A percentile compares a stretch with the other conserved stretches of the same genome.
phyloP scores from a whole-genome alignment of 2,329 filamentous ascomycete genomes.

The Hymenoscyphus scutula region DNA sequence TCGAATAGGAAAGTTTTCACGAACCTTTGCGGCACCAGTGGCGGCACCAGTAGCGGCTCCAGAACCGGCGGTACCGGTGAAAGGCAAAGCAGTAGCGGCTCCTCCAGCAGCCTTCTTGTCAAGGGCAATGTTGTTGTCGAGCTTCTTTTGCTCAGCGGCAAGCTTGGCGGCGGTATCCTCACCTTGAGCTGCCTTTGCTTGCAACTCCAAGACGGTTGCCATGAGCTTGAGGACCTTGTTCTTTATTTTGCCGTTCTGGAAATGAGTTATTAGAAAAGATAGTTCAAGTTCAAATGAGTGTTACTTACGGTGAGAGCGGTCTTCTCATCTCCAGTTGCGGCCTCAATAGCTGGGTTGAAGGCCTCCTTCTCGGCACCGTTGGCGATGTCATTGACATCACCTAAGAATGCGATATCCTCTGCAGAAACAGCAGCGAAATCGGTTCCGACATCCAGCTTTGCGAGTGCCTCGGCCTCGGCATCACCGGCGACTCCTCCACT shows the following conservation, averaged over 20 bases:
- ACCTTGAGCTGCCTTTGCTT: constrained; percentile 51
- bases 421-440: constrained; percentile 18
- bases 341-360: constrained; percentile 52
- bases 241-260: constrained; percentile 48
- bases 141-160: constrained; percentile 48
- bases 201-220: constrained; percentile 48
- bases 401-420: constrained; percentile 21
- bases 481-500: constrained; percentile 51
- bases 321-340: constrained; percentile 39
- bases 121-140: constrained; percentile 50
- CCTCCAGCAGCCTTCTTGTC: constrained; percentile 39
- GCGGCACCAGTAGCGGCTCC: not conserved
- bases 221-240: constrained; percentile 59
- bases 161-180: constrained; percentile 45
- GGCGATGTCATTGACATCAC: constrained; percentile 20
- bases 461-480: constrained; percentile 47
- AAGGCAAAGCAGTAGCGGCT: constrained; percentile 19
- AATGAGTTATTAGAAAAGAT: not conserved
- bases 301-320: constrained; percentile 41
- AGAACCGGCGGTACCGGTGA: constrained; percentile 10
- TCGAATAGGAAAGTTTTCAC: no score
- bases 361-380: constrained; percentile 42
- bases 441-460: constrained; percentile 17
- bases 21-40: not conserved
- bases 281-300: no score